phyloP scores from a whole-genome alignment of 345 rosid genomes.

The Erodium maritimum region DNA sequence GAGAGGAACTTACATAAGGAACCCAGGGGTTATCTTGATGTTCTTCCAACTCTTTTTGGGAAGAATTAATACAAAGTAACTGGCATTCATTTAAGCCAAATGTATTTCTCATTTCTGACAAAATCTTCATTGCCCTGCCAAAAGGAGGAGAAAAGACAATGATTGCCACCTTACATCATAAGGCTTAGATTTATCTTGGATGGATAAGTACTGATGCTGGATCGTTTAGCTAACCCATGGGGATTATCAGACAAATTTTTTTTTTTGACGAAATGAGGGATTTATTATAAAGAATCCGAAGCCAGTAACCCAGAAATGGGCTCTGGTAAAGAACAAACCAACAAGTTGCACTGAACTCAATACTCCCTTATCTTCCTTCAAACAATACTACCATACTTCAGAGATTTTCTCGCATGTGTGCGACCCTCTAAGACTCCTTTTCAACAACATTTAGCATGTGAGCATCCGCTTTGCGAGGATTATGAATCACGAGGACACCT shows the following conservation, averaged over 20 bases:
- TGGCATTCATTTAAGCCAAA: slow-evolving; percentile 71
- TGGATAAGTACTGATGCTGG: background rate
- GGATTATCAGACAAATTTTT: too few species aligned
- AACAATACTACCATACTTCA: background rate
- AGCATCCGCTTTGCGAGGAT: background rate
- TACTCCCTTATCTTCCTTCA: background rate
- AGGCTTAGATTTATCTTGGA: background rate
- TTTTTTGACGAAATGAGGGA: too few species aligned
- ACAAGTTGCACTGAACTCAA: background rate
- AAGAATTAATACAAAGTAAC: slow-evolving; percentile 82
- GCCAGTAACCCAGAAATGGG: too few species aligned
- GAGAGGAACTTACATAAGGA: slow-evolving; percentile 36
- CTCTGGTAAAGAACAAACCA: too few species aligned
- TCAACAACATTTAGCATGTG: background rate
- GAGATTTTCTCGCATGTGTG: background rate
- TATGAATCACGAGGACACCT: background rate
- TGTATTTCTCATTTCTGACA: slow-evolving; percentile 78
- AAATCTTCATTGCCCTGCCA: slow-evolving; percentile 66
- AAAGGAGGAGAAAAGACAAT: slow-evolving; percentile 15
- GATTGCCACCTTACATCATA: background rate
- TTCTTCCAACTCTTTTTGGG: slow-evolving; percentile 52
- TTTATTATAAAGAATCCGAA: too few species aligned
- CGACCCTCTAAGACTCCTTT: background rate
- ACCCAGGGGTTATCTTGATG: slow-evolving; percentile 65
- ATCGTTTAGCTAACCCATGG: too few species aligned